phyloP scores from a whole-genome alignment of 345 rosid species.

The Lepidium didymum region DNA sequence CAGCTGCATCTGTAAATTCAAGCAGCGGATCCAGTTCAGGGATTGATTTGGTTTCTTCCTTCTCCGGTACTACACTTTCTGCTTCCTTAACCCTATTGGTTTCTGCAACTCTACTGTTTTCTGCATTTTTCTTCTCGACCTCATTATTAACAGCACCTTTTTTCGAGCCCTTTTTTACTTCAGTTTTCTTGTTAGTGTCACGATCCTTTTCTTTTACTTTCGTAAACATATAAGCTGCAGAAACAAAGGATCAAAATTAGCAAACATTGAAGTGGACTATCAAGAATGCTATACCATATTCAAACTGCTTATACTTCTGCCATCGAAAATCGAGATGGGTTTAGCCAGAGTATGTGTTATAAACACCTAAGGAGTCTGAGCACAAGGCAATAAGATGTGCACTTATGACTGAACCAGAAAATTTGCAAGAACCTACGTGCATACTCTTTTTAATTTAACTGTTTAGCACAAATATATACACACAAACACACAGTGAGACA shows the following conservation, averaged over 20 bases:
- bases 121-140: slow-evolving; percentile 23
- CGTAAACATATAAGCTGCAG: slow-evolving; percentile 65
- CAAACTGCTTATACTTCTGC: background rate
- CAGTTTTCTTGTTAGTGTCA: slow-evolving; percentile 6
- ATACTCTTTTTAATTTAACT: background rate
- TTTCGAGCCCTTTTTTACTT: slow-evolving; percentile 22
- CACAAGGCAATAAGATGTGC: background rate
- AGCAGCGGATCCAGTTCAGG: slow-evolving; percentile 16
- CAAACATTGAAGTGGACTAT: background rate
- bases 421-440: background rate
- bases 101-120: slow-evolving; percentile 15
- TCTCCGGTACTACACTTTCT: background rate
- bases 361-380: background rate
- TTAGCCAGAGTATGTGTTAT: background rate
- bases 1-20: slow-evolving; percentile 17
- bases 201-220: slow-evolving; percentile 39
- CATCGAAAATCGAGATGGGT: background rate
- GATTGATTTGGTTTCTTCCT: slow-evolving; percentile 20
- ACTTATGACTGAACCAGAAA: background rate
- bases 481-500: background rate
- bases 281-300: background rate
- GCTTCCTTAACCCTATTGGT: slow-evolving; percentile 16
- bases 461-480: background rate
- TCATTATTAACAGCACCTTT: slow-evolving; percentile 17
- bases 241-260: background rate